phyloP scores from a whole-genome alignment of 2,329 filamentous ascomycete genomes.

The Paraphaeosphaeria sporulosa region DNA sequence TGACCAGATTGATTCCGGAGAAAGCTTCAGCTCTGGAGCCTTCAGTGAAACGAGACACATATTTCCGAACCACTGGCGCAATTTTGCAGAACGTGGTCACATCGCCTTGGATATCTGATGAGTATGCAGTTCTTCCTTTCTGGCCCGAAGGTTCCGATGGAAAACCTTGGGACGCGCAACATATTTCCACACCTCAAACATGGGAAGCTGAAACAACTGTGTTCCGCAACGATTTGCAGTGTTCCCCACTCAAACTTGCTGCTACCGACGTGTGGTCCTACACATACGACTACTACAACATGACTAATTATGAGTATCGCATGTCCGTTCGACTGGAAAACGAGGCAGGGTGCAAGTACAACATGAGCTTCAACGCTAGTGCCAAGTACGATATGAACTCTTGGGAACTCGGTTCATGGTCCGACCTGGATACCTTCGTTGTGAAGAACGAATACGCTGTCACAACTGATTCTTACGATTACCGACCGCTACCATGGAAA shows the following conservation, averaged over 20 bases:
- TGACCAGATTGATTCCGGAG: constrained; percentile 6
- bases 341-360: constrained; percentile 14
- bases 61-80: constrained; percentile 15
- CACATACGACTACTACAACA: background rate
- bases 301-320: background rate
- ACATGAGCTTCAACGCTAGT: constrained; percentile 9
- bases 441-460: background rate
- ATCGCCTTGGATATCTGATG: constrained; percentile 19
- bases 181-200: background rate
- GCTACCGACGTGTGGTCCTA: constrained; percentile 7
- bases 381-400: background rate
- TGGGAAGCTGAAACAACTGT: constrained; percentile 19
- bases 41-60: constrained; percentile 14
- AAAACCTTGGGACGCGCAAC: constrained; percentile 11
- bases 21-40: constrained; percentile 14
- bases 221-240: constrained; percentile 15
- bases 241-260: constrained; percentile 11
- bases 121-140: constrained; percentile 17
- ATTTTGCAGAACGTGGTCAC: constrained; percentile 17
- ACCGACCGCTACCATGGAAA: background rate
- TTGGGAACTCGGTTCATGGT: constrained; percentile 9
- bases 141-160: constrained; percentile 10
- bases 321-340: constrained; percentile 11
- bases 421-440: background rate
- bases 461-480: background rate